phyloP scores from a whole-genome alignment of 116 monocot genomes.

The Dioscorea cayenensis region DNA sequence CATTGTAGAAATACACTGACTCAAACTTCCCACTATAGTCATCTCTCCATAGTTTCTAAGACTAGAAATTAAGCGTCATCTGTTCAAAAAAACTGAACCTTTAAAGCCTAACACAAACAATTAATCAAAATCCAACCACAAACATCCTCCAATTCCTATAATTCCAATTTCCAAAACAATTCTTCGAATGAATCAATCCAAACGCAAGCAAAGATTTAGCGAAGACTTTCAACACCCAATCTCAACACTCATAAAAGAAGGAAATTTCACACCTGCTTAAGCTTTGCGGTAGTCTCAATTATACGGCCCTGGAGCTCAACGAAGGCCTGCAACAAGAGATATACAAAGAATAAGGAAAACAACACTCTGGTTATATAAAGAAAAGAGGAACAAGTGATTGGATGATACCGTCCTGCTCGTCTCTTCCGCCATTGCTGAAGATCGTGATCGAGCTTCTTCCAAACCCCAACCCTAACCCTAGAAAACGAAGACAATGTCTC shows the following conservation, averaged over 20 bases:
- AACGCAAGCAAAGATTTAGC: neutral
- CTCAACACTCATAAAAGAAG: neutral
- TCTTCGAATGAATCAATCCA: neutral
- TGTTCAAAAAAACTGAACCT: no score
- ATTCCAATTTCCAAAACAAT: neutral
- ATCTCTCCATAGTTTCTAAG: no score
- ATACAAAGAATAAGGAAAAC: neutral
- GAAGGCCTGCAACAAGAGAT: constrained; percentile 31
- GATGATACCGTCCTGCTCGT: constrained; percentile 24
- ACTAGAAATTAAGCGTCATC: no score
- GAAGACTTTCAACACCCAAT: neutral
- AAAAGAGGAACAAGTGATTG: neutral
- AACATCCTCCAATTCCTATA: neutral
- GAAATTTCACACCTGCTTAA: constrained; percentile 30
- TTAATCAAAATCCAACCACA: neutral
- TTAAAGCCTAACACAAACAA: no score
- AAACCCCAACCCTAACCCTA: constrained; percentile 3
- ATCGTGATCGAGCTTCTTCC: neutral
- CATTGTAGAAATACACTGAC: no score
- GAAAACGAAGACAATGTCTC: neutral
- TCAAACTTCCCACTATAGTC: no score
- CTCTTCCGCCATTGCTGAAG: constrained; percentile 39
- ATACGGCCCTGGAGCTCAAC: constrained; percentile 61
- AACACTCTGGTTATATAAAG: neutral
- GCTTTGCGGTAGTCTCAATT: constrained; percentile 58